These are phyloP conservation scores for Lanmaoa rubissima DNA, from an alignment of 768 basidiomycete species.

Conservation along the genomic window DNA sequence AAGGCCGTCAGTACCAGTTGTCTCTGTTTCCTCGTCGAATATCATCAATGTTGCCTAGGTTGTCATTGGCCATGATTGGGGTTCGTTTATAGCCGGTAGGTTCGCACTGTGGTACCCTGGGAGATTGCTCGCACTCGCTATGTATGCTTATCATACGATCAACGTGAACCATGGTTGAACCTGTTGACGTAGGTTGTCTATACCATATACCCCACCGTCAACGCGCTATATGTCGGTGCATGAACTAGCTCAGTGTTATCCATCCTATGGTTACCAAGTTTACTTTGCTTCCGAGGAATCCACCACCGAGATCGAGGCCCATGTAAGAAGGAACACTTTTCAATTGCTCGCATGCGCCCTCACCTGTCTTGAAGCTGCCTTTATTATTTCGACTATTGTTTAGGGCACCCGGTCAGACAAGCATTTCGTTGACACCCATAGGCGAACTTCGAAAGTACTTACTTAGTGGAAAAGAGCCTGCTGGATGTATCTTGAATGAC, in stretches of 20 bases:
- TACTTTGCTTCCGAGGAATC: constrained; percentile 58
- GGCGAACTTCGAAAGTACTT: constrained; percentile 13
- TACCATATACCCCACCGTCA: constrained; percentile 65
- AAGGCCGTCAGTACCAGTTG: constrained; percentile 47
- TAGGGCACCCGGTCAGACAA: not conserved
- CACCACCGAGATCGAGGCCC: constrained; percentile 52
- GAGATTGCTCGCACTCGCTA: constrained; percentile 53
- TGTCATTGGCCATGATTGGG: constrained; percentile 83
- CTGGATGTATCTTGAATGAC: constrained; percentile 19
- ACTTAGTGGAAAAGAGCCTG: not conserved
- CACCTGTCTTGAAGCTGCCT: constrained; percentile 29
- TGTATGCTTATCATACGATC: constrained; percentile 42
- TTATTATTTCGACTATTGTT: constrained; percentile 19
- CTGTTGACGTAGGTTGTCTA: constrained; percentile 48
- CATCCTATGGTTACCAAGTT: constrained; percentile 65
- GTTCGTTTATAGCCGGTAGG: constrained; percentile 57
- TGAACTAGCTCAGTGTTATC: constrained; percentile 48
- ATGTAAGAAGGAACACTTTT: constrained; percentile 38
- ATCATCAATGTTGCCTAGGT: constrained; percentile 37
- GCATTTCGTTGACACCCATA: not conserved
- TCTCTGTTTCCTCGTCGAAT: not conserved
- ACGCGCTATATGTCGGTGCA: constrained; percentile 47
- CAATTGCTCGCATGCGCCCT: not conserved
- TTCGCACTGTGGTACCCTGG: constrained; percentile 75
- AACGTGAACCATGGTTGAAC: not conserved